Conservation (phyloP, 805 yeast species). For the Myxozyma kluyveri region DNA sequence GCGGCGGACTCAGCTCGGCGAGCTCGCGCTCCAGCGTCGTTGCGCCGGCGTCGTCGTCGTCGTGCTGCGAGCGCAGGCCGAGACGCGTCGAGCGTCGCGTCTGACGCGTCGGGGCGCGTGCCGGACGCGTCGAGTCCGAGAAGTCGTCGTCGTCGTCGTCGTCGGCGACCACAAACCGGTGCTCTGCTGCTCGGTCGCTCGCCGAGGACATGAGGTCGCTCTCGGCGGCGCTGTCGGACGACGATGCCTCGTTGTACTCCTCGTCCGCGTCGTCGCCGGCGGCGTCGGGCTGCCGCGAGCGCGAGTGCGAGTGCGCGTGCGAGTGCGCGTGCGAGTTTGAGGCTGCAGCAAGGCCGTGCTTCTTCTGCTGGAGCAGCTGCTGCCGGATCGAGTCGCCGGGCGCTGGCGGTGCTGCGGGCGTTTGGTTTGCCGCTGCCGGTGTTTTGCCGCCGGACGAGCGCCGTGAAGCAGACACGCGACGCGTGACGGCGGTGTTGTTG, state of each 20-base stretch:
- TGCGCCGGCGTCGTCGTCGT: slow-evolving; percentile 23
- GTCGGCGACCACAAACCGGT: slow-evolving; percentile 18
- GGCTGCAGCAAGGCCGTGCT: slow-evolving; percentile 1
- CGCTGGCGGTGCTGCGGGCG: slow-evolving; percentile 2
- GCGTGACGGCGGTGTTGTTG: too few species aligned
- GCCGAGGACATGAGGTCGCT: slow-evolving; percentile 20
- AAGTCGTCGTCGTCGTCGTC: slow-evolving; percentile 10
- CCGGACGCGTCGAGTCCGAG: slow-evolving; percentile 2
- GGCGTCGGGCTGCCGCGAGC: slow-evolving; percentile 33
- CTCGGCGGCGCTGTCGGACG: slow-evolving; percentile 30
- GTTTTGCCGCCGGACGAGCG: slow-evolving; percentile 2
- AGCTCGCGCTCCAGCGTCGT: slow-evolving; percentile 61
- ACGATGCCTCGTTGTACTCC: slow-evolving; percentile 29
- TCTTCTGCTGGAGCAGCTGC: slow-evolving; percentile 18
- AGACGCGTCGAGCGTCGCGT: slow-evolving; percentile 18
- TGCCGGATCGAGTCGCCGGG: slow-evolving; percentile 24
- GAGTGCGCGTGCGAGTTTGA: slow-evolving; percentile 41
- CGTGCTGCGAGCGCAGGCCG: slow-evolving; percentile 21
- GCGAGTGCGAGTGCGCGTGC: slow-evolving; percentile 27
- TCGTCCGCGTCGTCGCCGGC: slow-evolving; percentile 26
- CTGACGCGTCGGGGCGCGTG: slow-evolving; percentile 29
- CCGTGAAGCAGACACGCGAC: not conserved
- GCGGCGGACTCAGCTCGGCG: slow-evolving; percentile 60
- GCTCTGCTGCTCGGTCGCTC: slow-evolving; percentile 2
- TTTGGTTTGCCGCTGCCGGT: not conserved